These are phyloP conservation scores for Mesembryanthemum crystallinum DNA, from an alignment of 148 eudicot species.

Conservation along the genomic window DNA sequence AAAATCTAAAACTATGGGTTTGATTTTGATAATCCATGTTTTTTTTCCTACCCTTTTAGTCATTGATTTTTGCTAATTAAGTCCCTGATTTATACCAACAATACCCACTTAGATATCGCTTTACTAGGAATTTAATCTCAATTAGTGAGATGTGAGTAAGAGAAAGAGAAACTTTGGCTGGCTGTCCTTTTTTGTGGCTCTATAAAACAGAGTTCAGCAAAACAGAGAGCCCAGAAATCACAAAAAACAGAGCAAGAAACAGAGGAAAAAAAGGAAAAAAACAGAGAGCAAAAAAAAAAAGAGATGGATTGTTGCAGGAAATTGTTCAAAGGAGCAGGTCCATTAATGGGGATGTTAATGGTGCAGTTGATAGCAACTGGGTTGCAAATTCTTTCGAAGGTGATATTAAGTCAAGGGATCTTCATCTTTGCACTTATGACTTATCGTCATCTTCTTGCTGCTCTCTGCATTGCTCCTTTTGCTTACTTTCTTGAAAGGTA, in stretches of 20 bases:
- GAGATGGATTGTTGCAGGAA: slow-evolving; percentile 2
- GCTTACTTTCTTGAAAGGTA: slow-evolving; percentile 25
- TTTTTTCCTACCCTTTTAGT: too few relatives aligned
- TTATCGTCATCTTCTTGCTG: slow-evolving; percentile 56
- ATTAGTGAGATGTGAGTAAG: too few relatives aligned
- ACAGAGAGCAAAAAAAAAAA: neutral
- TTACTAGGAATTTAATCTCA: too few relatives aligned
- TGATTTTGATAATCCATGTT: too few relatives aligned
- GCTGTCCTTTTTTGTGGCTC: too few relatives aligned
- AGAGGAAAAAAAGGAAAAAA: neutral
- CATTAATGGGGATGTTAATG: slow-evolving; percentile 42
- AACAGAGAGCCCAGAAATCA: too few relatives aligned
- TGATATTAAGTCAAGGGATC: slow-evolving; percentile 39
- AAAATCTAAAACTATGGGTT: too few relatives aligned
- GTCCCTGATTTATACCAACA: too few relatives aligned
- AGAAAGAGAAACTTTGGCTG: too few relatives aligned
- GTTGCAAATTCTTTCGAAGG: slow-evolving; percentile 45
- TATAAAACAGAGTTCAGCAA: neutral
- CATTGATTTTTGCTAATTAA: too few relatives aligned
- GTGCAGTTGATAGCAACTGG: slow-evolving; percentile 51
- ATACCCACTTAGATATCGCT: too few relatives aligned
- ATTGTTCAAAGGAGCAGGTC: slow-evolving; percentile 29
- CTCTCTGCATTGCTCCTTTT: slow-evolving; percentile 49
- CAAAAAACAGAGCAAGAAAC: neutral
- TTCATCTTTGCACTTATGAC: slow-evolving; percentile 56